These are phyloP conservation scores for Collariella sp. DNA, from an alignment of 495 filamentous ascomycete species.

Conservation along the genomic window DNA sequence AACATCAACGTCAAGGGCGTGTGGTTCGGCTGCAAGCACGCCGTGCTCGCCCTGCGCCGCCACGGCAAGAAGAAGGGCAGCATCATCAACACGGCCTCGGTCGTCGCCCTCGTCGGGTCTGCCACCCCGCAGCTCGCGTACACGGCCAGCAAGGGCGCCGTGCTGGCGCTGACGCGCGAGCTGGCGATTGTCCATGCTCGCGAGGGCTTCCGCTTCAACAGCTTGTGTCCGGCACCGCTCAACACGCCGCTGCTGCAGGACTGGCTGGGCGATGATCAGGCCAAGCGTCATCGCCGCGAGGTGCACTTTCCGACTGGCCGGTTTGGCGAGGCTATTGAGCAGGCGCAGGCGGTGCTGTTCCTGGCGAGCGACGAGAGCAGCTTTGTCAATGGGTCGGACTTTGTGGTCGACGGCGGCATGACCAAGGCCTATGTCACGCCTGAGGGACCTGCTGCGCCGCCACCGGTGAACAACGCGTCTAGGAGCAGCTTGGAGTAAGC, in stretches of 20 bases:
- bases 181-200: conserved; percentile 76
- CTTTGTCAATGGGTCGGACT: conserved; percentile 86
- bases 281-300: conserved; percentile 77
- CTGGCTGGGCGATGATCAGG: conserved; percentile 84
- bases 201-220: conserved; percentile 82
- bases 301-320: conserved; percentile 92
- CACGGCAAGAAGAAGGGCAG: conserved; percentile 68
- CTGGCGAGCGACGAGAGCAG: conserved; percentile 89
- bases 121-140: conserved; percentile 96
- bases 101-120: conserved; percentile 84
- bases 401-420: conserved; percentile 96
- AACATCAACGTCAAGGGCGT: conserved; percentile 97
- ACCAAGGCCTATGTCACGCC: conserved; percentile 91
- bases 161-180: conserved; percentile 76
- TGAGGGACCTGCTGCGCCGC: conserved; percentile 62
- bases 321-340: conserved; percentile 93
- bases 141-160: conserved; percentile 90
- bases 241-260: conserved; percentile 86
- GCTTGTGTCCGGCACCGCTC: conserved; percentile 82
- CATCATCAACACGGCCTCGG: conserved; percentile 91
- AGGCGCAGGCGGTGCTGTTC: conserved; percentile 89
- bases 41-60: conserved; percentile 70
- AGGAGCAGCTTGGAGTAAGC: conserved; percentile 28
- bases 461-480: conserved; percentile 61
- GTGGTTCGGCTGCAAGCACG: conserved; percentile 94